Conservation (phyloP, 2,329 filamentous ascomycete species). For the Colletotrichum gigasporum region DNA sequence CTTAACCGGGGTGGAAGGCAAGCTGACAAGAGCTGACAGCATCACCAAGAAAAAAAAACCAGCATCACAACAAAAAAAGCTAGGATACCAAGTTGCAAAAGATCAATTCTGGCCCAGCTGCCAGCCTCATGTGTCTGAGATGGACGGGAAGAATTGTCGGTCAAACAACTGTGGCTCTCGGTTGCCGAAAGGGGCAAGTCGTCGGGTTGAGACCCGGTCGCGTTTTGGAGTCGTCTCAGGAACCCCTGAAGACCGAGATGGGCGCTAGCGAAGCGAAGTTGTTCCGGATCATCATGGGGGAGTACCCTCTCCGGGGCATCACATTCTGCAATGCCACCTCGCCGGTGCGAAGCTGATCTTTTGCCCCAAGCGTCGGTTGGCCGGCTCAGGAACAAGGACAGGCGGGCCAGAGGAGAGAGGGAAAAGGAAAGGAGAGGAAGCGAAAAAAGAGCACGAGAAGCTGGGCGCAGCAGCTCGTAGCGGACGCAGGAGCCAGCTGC, state of each 20-base stretch:
- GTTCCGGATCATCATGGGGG: not conserved
- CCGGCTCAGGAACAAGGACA: not conserved
- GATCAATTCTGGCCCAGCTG: not conserved
- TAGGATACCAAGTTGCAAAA: not conserved
- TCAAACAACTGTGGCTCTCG: not conserved
- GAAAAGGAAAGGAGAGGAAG: not conserved
- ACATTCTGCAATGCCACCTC: not conserved
- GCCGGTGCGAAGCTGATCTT: not conserved
- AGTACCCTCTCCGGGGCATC: not conserved
- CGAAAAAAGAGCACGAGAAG: not conserved
- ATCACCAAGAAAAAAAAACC: not conserved
- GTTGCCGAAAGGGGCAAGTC: not conserved
- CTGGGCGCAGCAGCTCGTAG: not conserved
- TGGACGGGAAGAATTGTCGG: constrained; percentile 2
- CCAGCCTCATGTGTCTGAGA: constrained; percentile 14
- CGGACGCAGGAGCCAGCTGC: constrained; percentile 5
- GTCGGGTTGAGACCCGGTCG: constrained; percentile 12
- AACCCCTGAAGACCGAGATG: constrained; percentile 21
- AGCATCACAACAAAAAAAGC: too few relatives aligned
- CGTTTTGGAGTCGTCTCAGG: constrained; percentile 32
- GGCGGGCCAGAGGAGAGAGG: not conserved
- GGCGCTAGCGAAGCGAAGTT: not conserved
- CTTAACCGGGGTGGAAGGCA: not conserved
- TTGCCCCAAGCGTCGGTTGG: not conserved
- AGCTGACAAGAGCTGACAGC: not conserved